Base-by-base conservation (phyloP, 306 rosid genomes). In the Aeschynomene evenia region DNA sequence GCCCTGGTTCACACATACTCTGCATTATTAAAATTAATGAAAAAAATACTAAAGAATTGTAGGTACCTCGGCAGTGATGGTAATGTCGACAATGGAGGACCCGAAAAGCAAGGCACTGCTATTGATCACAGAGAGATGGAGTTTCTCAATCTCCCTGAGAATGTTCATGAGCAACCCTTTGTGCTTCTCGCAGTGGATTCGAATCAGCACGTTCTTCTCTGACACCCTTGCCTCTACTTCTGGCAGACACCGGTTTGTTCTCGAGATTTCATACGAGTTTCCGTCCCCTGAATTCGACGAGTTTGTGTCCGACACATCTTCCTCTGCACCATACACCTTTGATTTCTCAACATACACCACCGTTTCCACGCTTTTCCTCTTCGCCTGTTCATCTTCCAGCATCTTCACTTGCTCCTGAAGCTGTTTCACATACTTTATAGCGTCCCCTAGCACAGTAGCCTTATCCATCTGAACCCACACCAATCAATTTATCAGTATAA, bases 201-300 rank as follows among this genome's bases (percentile, higher is more conserved):
- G 62, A 14, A 76, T 72, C 49, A 81, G 22, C 33, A 81, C 81
- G 9, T 76, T 55, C 55, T 85, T 91, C 33, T 84, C 87, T 29
- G 84, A 80, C 34, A 91, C 84, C 64, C 75, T 87, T 22, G 86
- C 87, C 82, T 91, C 96, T 7, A 91, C 78, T 68, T 91, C 84
- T 0, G 85, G 82, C 48, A 87, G 63, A 5, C 75, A 71, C 29
- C 64, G 74, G 14, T 78, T 78, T 0, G 71, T 8, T 9, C 75
- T 75, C 13, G 60, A 75, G 46, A 49, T 68, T 14, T 81, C 83
- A 5, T 37, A 9, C 6, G 58, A 77, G 51, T 70, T 71, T 15
- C 72, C 67, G 2, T 77, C 75, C 2, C 77, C 77, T 6, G 79
- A 84, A 78, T 49, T 64, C 19, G 77, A 72, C 2, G 59, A 65